These are phyloP conservation scores for Babesia bovis DNA, from an alignment of 169 alveolate species.

Conservation along the genomic window DNA sequence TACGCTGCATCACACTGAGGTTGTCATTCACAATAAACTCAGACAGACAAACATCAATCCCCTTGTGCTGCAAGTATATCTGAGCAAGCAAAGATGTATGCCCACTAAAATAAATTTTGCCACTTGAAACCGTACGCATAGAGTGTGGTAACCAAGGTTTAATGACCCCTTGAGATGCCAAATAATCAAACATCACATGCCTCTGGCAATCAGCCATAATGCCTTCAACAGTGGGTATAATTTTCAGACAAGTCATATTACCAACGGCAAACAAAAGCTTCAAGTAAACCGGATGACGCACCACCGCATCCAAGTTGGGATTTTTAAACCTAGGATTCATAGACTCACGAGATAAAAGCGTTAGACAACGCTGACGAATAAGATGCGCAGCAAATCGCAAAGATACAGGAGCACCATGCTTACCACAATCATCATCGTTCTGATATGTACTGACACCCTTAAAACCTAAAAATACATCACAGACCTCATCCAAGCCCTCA, in stretches of 20 bases:
- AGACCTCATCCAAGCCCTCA: background rate
- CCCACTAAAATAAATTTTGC: slow-evolving; percentile 9
- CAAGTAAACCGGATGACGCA: slow-evolving; percentile 5
- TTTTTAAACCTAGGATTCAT: background rate
- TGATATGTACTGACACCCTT: background rate
- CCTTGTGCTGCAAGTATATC: slow-evolving; percentile 22
- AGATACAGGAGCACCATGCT: slow-evolving; percentile 1
- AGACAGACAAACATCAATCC: slow-evolving; percentile 28
- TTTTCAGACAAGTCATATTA: background rate
- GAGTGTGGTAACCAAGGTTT: background rate
- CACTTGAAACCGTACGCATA: background rate
- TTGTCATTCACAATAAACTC: slow-evolving; percentile 24
- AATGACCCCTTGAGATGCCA: background rate
- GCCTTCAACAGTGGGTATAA: background rate
- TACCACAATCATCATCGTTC: background rate
- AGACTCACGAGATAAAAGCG: background rate
- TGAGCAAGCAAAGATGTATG: slow-evolving; percentile 18
- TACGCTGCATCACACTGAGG: slow-evolving; percentile 52
- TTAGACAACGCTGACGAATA: slow-evolving; percentile 2
- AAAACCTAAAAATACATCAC: background rate
- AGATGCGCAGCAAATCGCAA: slow-evolving; percentile 27
- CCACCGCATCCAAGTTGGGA: slow-evolving; percentile 2
- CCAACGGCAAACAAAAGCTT: slow-evolving; percentile 16
- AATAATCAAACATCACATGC: slow-evolving; percentile 5
- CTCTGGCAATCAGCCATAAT: background rate